Evolutionary conservation across 257 asterid genomes (phyloP).

Genomic region (Capsicum chinense): DNA sequence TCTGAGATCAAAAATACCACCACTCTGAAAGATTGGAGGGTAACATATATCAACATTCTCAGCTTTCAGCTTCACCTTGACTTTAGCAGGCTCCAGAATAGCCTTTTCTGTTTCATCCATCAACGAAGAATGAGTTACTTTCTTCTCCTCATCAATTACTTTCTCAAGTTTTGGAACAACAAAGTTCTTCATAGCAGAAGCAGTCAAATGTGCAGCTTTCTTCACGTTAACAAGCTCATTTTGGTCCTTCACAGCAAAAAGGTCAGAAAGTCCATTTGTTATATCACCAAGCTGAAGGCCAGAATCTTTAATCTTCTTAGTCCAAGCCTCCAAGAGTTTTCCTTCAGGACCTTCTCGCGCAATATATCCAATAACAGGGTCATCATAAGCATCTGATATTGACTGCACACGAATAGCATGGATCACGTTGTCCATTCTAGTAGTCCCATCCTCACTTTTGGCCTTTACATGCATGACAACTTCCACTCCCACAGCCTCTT

Average conservation of each 20-base stretch:
- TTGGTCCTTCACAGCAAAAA: constrained; percentile 41
- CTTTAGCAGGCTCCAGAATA: constrained; percentile 63
- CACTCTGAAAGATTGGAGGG: constrained; percentile 78
- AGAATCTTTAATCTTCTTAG: constrained; percentile 31
- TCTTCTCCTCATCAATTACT: constrained; percentile 73
- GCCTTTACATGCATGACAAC: constrained; percentile 41
- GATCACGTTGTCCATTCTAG: constrained; percentile 34
- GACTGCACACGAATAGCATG: constrained; percentile 30
- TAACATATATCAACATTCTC: constrained; percentile 84
- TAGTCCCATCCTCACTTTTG: constrained; percentile 36
- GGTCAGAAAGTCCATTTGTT: constrained; percentile 37
- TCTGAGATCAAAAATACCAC: constrained; percentile 41
- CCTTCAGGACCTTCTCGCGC: constrained; percentile 44
- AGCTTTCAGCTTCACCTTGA: constrained; percentile 69
- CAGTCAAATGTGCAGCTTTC: constrained; percentile 41
- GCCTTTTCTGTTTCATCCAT: constrained; percentile 82
- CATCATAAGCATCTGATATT: constrained; percentile 25
- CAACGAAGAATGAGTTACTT: constrained; percentile 63
- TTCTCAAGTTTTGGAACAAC: constrained; percentile 43
- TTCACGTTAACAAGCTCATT: constrained; percentile 41
- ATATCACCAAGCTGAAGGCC: constrained; percentile 35
- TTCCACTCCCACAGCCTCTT: constrained; percentile 35
- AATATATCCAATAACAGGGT: constrained; percentile 38
- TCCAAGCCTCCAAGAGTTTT: constrained; percentile 40
- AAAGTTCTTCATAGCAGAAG: constrained; percentile 42